These are phyloP conservation scores for Yamadazyma triangularis DNA, from an alignment of 1,139 yeast genomes.

Conservation along the genomic window DNA sequence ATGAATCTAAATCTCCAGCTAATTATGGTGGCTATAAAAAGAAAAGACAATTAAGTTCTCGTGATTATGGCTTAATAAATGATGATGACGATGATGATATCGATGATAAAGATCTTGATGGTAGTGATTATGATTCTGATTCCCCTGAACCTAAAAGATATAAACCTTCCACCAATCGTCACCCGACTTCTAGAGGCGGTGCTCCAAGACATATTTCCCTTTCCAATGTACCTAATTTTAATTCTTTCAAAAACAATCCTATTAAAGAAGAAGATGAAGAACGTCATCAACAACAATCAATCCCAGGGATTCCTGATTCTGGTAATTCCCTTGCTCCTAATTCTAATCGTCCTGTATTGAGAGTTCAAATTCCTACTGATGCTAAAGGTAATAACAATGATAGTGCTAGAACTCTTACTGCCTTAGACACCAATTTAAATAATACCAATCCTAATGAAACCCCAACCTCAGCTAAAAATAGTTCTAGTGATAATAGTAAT, in stretches of 20 bases:
- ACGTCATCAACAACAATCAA: constrained; percentile 7
- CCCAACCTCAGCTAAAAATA: constrained; percentile 1
- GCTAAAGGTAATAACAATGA: constrained; percentile 19
- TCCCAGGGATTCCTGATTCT: too few relatives aligned
- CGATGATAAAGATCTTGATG: constrained; percentile 4
- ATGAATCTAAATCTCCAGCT: constrained; percentile 58
- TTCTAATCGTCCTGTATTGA: constrained; percentile 39
- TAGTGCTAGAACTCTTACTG: constrained; percentile 15
- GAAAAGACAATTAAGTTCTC: constrained; percentile 19
- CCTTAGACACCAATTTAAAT: constrained; percentile 11
- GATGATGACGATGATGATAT: too few relatives aligned
- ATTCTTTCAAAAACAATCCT: constrained; percentile 10
- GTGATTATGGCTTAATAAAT: constrained; percentile 3
- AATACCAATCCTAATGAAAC: neutral
- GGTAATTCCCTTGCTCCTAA: constrained; percentile 3
- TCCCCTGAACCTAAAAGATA: constrained; percentile 13
- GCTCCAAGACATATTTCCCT: constrained; percentile 27
- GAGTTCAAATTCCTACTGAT: constrained; percentile 50
- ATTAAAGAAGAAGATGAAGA: constrained; percentile 14
- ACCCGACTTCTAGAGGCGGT: too few relatives aligned
- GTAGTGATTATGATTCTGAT: constrained; percentile 12
- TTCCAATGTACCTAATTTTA: constrained; percentile 27
- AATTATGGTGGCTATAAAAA: constrained; percentile 49
- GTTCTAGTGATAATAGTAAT: constrained; percentile 1
- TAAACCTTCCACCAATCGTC: constrained; percentile 6